These are phyloP conservation scores for Paratinospora sagittata DNA, from an alignment of 164 flowering plant species.

Conservation along the genomic window DNA sequence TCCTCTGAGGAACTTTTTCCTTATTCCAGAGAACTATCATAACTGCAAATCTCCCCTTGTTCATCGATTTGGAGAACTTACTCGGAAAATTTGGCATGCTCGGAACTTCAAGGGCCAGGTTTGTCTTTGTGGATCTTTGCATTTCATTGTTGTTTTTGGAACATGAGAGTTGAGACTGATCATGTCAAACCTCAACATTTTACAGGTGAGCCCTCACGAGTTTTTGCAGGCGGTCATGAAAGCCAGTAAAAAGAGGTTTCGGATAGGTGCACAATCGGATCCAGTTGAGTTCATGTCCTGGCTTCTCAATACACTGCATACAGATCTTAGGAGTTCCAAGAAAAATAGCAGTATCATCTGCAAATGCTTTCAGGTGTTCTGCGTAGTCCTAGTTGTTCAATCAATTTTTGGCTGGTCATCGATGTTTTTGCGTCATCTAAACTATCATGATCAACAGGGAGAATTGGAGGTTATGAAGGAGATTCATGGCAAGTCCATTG, in stretches of 20 bases:
- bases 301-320: conserved; percentile 90
- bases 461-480: conserved; percentile 90
- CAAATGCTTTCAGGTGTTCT: conserved; percentile 83
- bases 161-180: background rate
- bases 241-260: conserved; percentile 82
- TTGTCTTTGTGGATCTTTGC: conserved; percentile 6
- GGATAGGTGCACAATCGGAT: conserved; percentile 85
- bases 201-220: conserved; percentile 96
- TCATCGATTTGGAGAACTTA: conserved; percentile 94
- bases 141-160: background rate
- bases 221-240: conserved; percentile 96
- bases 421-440: conserved; percentile 5
- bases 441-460: conserved; percentile 41
- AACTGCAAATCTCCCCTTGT: conserved; percentile 87
- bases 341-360: conserved; percentile 63
- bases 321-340: conserved; percentile 62
- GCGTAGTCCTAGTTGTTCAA: background rate
- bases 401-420: background rate
- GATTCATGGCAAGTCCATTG: conserved; percentile 41
- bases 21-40: conserved; percentile 82
- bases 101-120: conserved; percentile 99
- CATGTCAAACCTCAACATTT: conserved; percentile 5
- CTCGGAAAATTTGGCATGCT: conserved; percentile 95
- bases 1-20: conserved; percentile 93
- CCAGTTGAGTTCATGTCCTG: conserved; percentile 99